Base-by-base conservation (phyloP, 2,329 filamentous ascomycete species). In the Alternaria burnsii region DNA sequence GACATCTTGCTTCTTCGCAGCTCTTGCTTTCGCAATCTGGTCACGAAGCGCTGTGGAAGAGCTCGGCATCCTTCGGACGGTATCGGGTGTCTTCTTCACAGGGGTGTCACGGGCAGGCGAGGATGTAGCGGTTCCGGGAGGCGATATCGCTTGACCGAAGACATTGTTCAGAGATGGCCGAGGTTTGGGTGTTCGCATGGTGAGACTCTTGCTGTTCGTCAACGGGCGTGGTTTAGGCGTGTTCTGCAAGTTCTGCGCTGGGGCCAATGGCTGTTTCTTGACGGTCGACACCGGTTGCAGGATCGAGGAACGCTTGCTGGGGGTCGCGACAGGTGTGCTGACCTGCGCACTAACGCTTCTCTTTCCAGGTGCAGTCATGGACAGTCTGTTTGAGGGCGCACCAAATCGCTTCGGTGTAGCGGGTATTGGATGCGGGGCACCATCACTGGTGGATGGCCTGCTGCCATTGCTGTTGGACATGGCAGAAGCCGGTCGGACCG, bases 21-120 rank as follows among this genome's bases (percentile, higher is more conserved):
- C 93, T 74, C 94, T 97, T 1, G 95, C 94, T 70, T 94, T 94
- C 38, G 94, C 93, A 64, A 98, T 97, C 55, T 95, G 94, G 52
- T 97, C 93, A 34, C 95, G 88, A 14, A 99, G 81, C 0, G 93
- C 89, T 16, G 86, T 83, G 0, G 94, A 97, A 0, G 93, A 93
- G 70, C 91, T 95, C 6, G 82, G 79, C 1, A 77, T 77, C 59
- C 82, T 85, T 36, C 78, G 66, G 22, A 65, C 54, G 2, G 74
- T 70, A 7, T 66, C 65, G 43, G 71, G 75, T 14, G 78, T 72
- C 58, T 81, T 79, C 22, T 70, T 72, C 4, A 68, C 53, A 7
- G 65, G 66, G 36, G 62, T 41, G 50, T 62, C 63, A n/a, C 61
- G 63, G 22, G 51, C 55, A 11, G 55, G 71, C 59, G 63, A 71